phyloP scores from a whole-genome alignment of 2,329 filamentous ascomycete genomes.

The Pseudogymnoascus sp. region DNA sequence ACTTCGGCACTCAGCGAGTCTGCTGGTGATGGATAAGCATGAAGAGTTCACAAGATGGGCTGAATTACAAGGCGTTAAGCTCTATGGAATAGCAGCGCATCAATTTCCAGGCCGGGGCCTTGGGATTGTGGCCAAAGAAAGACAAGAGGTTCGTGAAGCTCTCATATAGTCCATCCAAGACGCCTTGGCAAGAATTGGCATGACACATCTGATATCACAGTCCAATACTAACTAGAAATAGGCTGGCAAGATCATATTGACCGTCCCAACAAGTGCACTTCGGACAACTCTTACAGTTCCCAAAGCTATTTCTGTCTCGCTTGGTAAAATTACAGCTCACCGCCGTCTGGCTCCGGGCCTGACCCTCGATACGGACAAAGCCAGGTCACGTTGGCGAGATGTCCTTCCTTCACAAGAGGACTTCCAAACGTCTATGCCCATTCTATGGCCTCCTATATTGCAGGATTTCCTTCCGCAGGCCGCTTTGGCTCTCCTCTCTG shows the following conservation, averaged over 20 bases:
- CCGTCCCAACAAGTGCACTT: constrained; percentile 57
- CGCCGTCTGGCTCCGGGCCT: constrained; percentile 66
- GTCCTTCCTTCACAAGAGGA: constrained; percentile 60
- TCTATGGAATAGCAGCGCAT: constrained; percentile 61
- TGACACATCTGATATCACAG: constrained; percentile 7
- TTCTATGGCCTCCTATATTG: constrained; percentile 44
- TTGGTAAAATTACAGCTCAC: constrained; percentile 55
- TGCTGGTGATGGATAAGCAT: constrained; percentile 26
- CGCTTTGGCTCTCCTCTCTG: constrained; percentile 40
- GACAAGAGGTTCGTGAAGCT: constrained; percentile 50
- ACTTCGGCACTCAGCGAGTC: not conserved
- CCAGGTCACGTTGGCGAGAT: constrained; percentile 50
- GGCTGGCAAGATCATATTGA: constrained; percentile 56
- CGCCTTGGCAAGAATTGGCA: not conserved
- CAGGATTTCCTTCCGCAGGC: constrained; percentile 40
- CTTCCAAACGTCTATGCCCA: constrained; percentile 50
- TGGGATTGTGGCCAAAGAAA: constrained; percentile 65
- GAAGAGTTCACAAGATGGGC: constrained; percentile 64
- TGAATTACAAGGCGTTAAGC: constrained; percentile 53
- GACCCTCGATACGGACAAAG: constrained; percentile 43
- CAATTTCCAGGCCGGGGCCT: constrained; percentile 67
- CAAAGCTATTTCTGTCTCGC: constrained; percentile 45
- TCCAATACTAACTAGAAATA: constrained; percentile 25
- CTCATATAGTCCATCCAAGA: constrained; percentile 2
- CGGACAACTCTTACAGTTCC: constrained; percentile 58